phyloP scores from a whole-genome alignment of 148 eudicot species.

The Euryodendron excelsum region DNA sequence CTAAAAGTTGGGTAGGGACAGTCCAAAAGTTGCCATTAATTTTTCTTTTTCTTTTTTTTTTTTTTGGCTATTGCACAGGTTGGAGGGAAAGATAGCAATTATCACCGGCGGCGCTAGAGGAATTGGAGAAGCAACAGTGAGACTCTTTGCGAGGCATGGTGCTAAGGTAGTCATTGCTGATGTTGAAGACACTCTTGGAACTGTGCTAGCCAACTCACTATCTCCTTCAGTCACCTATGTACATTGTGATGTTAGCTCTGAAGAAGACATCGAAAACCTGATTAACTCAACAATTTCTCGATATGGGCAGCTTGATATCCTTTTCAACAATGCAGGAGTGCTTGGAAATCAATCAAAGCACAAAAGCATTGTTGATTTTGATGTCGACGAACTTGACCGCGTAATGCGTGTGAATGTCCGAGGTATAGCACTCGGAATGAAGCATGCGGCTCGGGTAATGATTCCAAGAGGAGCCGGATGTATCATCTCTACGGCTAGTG shows the following conservation, averaged over 20 bases:
- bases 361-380: slow-evolving; percentile 33
- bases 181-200: slow-evolving; percentile 47
- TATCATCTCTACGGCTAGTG: slow-evolving; percentile 36
- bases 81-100: slow-evolving; percentile 76
- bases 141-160: slow-evolving; percentile 57
- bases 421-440: slow-evolving; percentile 36
- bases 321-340: slow-evolving; percentile 44
- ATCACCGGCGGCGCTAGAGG: slow-evolving; percentile 82
- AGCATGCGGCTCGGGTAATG: slow-evolving; percentile 47
- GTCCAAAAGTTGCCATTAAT: neutral
- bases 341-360: slow-evolving; percentile 32
- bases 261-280: slow-evolving; percentile 38
- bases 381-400: slow-evolving; percentile 27
- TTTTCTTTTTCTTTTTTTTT: neutral
- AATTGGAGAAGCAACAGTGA: slow-evolving; percentile 62
- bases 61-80: slow-evolving; percentile 25
- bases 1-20: neutral
- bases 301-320: slow-evolving; percentile 31
- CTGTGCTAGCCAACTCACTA: slow-evolving; percentile 31
- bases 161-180: slow-evolving; percentile 70
- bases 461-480: slow-evolving; percentile 26
- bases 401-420: slow-evolving; percentile 36
- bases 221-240: slow-evolving; percentile 37
- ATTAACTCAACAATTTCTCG: slow-evolving; percentile 22
- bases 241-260: slow-evolving; percentile 58